Evolutionary conservation across 106 monocot genomes (phyloP).

Genomic region (Triglochin maritima): DNA sequence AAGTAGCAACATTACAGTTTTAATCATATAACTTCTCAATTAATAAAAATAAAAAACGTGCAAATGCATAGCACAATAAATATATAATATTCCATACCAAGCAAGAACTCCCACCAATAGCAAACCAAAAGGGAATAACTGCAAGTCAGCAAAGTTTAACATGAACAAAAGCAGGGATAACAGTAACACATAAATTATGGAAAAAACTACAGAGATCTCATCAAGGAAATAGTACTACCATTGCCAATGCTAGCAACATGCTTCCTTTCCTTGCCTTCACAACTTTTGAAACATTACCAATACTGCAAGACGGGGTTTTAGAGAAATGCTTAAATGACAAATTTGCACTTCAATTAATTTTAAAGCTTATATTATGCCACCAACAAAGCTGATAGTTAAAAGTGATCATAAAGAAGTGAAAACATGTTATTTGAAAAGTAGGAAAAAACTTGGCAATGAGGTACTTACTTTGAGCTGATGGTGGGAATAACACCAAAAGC

Average conservation of each 20-base stretch:
- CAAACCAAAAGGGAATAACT: slow-evolving; percentile 76
- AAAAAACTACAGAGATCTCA: not conserved
- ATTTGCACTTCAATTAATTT: not conserved
- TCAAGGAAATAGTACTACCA: slow-evolving; percentile 37
- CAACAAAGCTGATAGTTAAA: not conserved
- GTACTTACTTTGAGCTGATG: slow-evolving; percentile 75
- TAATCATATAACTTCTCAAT: not conserved
- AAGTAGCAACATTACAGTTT: not conserved
- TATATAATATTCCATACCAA: slow-evolving; percentile 36
- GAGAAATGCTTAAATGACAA: not conserved
- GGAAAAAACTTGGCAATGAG: not conserved
- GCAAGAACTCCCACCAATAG: slow-evolving; percentile 67
- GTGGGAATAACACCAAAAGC: slow-evolving; percentile 76
- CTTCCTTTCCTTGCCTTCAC: slow-evolving; percentile 78
- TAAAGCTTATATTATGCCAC: not conserved
- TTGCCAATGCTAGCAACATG: slow-evolving; percentile 86
- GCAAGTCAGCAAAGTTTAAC: not conserved
- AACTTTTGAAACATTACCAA: slow-evolving; percentile 71
- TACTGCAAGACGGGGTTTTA: slow-evolving; percentile 24
- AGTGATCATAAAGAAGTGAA: not conserved
- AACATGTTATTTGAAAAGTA: no score
- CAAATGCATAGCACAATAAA: not conserved
- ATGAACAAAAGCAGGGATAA: not conserved
- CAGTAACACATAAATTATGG: no score
- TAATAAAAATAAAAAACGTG: not conserved